phyloP scores from a whole-genome alignment of 2,329 filamentous ascomycete species.

The Colletotrichum sp. region DNA sequence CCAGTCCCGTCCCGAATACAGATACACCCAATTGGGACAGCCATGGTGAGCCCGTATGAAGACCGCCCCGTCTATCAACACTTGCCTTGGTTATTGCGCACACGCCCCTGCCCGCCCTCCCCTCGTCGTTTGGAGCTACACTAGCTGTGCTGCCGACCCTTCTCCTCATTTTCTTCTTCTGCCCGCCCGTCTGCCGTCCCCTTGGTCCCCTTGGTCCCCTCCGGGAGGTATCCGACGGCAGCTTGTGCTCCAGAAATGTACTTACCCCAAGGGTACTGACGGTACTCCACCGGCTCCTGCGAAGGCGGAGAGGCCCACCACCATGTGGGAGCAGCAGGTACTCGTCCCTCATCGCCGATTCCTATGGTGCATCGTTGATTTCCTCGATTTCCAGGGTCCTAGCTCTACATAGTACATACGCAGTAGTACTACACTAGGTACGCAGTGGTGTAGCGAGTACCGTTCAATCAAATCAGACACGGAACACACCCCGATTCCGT shows the following conservation, averaged over 20 bases:
- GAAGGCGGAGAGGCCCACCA: background rate
- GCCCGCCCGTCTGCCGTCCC: background rate
- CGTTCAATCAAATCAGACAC: slow-evolving; percentile 7
- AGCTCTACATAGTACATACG: background rate
- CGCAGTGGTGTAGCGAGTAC: background rate
- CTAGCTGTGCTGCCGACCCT: background rate
- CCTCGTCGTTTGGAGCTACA: background rate
- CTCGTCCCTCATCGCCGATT: slow-evolving; percentile 16
- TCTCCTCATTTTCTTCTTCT: background rate
- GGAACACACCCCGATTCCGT: slow-evolving; percentile 12
- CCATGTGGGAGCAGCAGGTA: slow-evolving; percentile 7
- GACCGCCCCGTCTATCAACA: background rate
- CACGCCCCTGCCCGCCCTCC: background rate
- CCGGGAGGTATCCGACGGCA: background rate
- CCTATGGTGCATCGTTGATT: slow-evolving; percentile 15
- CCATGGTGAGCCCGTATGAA: background rate
- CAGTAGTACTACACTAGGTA: too few relatives aligned
- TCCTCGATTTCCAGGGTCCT: slow-evolving; percentile 20
- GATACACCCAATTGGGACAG: background rate
- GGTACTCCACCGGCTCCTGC: background rate
- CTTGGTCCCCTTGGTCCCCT: background rate
- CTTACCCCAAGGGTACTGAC: background rate
- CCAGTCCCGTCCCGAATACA: background rate
- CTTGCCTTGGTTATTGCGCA: background rate
- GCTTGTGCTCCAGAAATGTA: background rate